A percentile compares a stretch with the other conserved stretches of the same genome.
Conservation (phyloP, 1,284 basidiomycete species). For the Cryptococcus jaspeensis region DNA sequence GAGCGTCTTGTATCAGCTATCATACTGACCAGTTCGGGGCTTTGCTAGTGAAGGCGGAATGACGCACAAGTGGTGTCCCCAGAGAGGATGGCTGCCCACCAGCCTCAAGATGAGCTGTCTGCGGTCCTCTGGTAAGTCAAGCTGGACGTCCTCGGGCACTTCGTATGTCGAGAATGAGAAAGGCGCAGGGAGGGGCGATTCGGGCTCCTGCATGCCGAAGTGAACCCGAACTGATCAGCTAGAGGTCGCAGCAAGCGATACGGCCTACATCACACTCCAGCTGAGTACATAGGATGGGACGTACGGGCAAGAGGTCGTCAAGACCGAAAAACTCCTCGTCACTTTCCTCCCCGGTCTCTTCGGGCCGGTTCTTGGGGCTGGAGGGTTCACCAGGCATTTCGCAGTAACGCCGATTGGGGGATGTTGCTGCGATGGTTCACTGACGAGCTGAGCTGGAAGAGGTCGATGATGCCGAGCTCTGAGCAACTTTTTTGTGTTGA, state of each 20-base stretch:
- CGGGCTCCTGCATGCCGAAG: slow-evolving; percentile 33
- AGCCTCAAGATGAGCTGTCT: slow-evolving; percentile 64
- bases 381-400: background rate
- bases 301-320: slow-evolving; percentile 49
- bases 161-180: slow-evolving; percentile 48
- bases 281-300: slow-evolving; percentile 11
- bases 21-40: background rate
- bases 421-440: too few relatives aligned
- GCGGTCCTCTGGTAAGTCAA: slow-evolving; percentile 12
- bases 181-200: slow-evolving; percentile 29
- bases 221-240: background rate
- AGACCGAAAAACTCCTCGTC: slow-evolving; percentile 47
- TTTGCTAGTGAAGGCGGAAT: background rate
- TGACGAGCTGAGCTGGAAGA: too few relatives aligned
- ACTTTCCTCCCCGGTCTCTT: slow-evolving; percentile 9
- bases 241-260: too few relatives aligned
- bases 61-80: slow-evolving; percentile 83
- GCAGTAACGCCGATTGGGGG: too few relatives aligned
- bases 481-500: too few relatives aligned
- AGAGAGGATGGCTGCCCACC: slow-evolving; percentile 83
- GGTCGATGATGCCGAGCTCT: too few relatives aligned
- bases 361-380: background rate
- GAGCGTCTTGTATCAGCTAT: background rate
- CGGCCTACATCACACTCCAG: too few relatives aligned
- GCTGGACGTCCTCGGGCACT: slow-evolving; percentile 21